Percentiles rank a stretch among this genome's conserved stretches.
Evolutionary conservation across 768 basidiomycete genomes (phyloP).

Genomic region (Nevesoporus exiguus): DNA sequence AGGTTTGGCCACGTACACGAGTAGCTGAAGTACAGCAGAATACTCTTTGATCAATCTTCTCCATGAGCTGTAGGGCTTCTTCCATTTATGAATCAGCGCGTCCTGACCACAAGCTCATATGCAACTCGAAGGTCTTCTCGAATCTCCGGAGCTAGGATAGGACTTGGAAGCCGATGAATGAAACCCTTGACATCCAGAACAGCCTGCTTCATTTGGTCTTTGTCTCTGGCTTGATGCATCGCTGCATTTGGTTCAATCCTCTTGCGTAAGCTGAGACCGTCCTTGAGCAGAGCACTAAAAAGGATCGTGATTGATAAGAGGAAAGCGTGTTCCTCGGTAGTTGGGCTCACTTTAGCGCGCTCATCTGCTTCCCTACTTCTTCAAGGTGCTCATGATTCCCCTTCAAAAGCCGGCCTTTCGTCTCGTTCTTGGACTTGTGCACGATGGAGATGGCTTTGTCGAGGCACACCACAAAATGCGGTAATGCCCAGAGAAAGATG

Average conservation of each 20-base stretch:
- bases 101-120: conserved; percentile 28
- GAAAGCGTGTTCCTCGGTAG: background rate
- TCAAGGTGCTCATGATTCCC: conserved; percentile 37
- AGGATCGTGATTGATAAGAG: background rate
- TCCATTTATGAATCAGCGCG: conserved; percentile 1
- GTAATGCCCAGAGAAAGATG: conserved; percentile 37
- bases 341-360: conserved; percentile 32
- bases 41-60: conserved; percentile 22
- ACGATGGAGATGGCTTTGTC: conserved; percentile 30
- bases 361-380: conserved; percentile 28
- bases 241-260: conserved; percentile 30
- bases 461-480: conserved; percentile 41
- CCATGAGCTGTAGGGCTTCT: conserved; percentile 24
- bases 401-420: conserved; percentile 28
- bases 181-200: conserved; percentile 30
- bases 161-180: conserved; percentile 19
- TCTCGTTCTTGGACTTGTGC: conserved; percentile 27
- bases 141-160: conserved; percentile 18
- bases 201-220: conserved; percentile 23
- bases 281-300: too few relatives aligned
- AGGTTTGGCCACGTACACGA: background rate
- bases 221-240: conserved; percentile 27
- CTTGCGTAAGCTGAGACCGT: conserved; percentile 6
- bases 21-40: background rate
- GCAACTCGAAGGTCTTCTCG: conserved; percentile 28